Evolutionary conservation across 352 stramenopile genomes (phyloP), one percentile per base, ranked within the genome.

Genomic region (Phytophthora meadii): DNA sequence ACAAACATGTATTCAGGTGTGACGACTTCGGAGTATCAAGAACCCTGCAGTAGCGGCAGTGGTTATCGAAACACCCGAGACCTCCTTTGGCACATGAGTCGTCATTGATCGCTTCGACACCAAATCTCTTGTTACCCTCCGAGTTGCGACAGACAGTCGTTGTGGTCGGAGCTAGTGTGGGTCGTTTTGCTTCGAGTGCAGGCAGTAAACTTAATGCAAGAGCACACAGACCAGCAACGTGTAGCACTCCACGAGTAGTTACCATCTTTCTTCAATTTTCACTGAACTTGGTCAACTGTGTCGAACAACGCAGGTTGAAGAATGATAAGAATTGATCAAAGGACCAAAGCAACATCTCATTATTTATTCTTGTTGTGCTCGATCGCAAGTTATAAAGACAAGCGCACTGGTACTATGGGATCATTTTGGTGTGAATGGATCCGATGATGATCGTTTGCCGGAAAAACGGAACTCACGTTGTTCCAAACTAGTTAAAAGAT

Each of bases 21-120:
- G 42, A 49, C 5, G 77, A 84, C 30, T 81, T 62, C 8, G 55
- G 39, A 4, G 72, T 84, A 25, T 79, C 59, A 4, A 67, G 54
- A 6, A 64, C 48, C 44, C 80, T 78, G 50, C 77, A 87, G 56
- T 50, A 80, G 25, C 73, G 76, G 27, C 76, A 84, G 44, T 58
- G 17, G 6, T 68, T 49, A 34, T 50, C 70, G 55, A 59, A 82
- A 37, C 76, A 84, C 19, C 72, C 72, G 22, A 84, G 64, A 12
- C 76, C 76, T 17, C 76, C 76, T 3, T 40, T 65, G 6, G 24
- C 57, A 36, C 76, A 84, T 14, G 56, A 61, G 9, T 44, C 12
- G 49, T 80, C 76, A 11, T 54, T 42, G 42, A 82, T 65, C 4
- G 46, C 67, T 19, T 75, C 57, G 27, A 84, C 52, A 2, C 76